phyloP scores from a whole-genome alignment of 2,329 filamentous ascomycete species.

The Davidsoniella neocaledoniae region DNA sequence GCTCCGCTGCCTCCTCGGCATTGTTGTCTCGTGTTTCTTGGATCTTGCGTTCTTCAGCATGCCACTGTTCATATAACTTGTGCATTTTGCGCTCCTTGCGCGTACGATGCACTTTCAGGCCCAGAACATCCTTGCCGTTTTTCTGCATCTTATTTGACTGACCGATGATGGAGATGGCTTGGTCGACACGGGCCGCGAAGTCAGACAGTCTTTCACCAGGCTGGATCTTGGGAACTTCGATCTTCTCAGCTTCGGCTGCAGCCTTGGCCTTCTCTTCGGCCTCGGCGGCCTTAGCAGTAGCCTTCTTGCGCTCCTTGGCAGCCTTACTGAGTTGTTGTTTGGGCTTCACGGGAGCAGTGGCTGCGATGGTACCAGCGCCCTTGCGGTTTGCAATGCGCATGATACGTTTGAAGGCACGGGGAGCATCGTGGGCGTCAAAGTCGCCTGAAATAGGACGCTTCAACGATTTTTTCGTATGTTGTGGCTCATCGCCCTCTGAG shows the following conservation, averaged over 20 bases:
- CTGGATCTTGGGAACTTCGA: slow-evolving; percentile 48
- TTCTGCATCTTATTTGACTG: slow-evolving; percentile 47
- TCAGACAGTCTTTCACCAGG: slow-evolving; percentile 73
- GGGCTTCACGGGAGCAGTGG: slow-evolving; percentile 15
- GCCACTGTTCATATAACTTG: slow-evolving; percentile 64
- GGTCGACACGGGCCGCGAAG: slow-evolving; percentile 69
- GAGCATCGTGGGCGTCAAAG: slow-evolving; percentile 56
- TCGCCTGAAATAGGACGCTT: slow-evolving; percentile 19
- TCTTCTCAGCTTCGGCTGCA: slow-evolving; percentile 15
- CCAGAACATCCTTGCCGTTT: slow-evolving; percentile 44
- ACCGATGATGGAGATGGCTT: slow-evolving; percentile 59
- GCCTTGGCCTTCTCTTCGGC: slow-evolving; percentile 35
- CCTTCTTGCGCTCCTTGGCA: slow-evolving; percentile 6
- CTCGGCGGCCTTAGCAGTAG: slow-evolving; percentile 16
- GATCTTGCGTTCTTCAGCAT: slow-evolving; percentile 46
- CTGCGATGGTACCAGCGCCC: slow-evolving; percentile 7
- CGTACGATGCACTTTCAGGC: slow-evolving; percentile 53
- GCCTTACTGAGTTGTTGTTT: neutral
- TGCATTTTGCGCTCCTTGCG: slow-evolving; percentile 74
- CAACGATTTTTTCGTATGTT: slow-evolving; percentile 18
- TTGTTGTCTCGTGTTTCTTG: slow-evolving; percentile 50
- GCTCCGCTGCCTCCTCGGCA: slow-evolving; percentile 44
- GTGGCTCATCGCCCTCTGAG: slow-evolving; percentile 26
- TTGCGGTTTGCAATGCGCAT: slow-evolving; percentile 49
- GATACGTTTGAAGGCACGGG: slow-evolving; percentile 69